Evolutionary conservation across 1,284 basidiomycete species (phyloP).

Genomic region (Ustilago hordei): DNA sequence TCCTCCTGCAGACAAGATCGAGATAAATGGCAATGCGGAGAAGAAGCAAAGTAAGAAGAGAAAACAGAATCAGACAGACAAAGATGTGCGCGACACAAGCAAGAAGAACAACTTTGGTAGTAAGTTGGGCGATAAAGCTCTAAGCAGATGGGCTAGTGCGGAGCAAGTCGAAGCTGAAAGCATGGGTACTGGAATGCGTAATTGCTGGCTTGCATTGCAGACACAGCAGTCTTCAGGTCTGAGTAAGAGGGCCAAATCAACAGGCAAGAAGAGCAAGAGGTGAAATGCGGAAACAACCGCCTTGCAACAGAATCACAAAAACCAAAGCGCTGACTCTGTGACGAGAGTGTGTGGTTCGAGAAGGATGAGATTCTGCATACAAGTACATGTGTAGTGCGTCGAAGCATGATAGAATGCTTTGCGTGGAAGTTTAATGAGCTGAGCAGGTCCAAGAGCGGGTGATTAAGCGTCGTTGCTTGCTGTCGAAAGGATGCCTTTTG

Average conservation of each 20-base stretch:
- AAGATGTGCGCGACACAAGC: neutral
- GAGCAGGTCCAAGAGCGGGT: neutral
- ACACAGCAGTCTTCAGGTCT: neutral
- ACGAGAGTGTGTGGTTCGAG: neutral
- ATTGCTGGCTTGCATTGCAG: slow-evolving; percentile 44
- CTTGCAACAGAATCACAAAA: neutral
- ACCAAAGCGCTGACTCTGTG: neutral
- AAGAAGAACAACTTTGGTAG: slow-evolving; percentile 46
- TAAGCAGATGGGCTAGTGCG: slow-evolving; percentile 38
- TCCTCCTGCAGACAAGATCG: neutral
- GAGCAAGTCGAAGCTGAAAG: slow-evolving; percentile 49
- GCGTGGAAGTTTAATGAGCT: neutral
- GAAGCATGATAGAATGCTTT: slow-evolving; percentile 15
- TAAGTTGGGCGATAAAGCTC: slow-evolving; percentile 16
- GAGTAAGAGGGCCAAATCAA: neutral
- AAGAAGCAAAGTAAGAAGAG: neutral
- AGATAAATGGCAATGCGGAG: neutral
- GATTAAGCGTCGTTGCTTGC: slow-evolving; percentile 11
- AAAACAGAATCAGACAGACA: neutral
- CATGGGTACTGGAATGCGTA: slow-evolving; percentile 60
- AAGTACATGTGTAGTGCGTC: slow-evolving; percentile 40
- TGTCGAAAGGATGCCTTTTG: slow-evolving; percentile 9
- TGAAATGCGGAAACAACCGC: neutral
- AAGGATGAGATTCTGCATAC: slow-evolving; percentile 21
- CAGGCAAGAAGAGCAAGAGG: slow-evolving; percentile 1